Conservation (phyloP, 805 yeast genomes). For the Yamadazyma laniorum region DNA sequence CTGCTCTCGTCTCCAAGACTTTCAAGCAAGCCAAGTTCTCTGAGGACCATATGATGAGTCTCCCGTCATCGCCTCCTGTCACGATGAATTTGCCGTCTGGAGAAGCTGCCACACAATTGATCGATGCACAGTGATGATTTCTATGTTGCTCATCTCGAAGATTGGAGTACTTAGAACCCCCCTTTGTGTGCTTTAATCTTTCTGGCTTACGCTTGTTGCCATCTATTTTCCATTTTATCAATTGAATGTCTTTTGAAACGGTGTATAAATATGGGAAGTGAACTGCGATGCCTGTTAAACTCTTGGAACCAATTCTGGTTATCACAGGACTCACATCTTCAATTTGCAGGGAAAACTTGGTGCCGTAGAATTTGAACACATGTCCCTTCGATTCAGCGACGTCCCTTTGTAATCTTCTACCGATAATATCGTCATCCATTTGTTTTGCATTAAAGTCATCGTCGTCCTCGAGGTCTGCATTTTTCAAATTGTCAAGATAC, state of each 20-base stretch:
- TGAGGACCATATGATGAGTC: conserved; percentile 81
- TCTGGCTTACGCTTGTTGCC: conserved; percentile 51
- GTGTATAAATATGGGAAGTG: conserved; percentile 67
- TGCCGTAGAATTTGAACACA: conserved; percentile 67
- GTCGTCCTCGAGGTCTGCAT: conserved; percentile 26
- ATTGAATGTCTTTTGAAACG: conserved; percentile 74
- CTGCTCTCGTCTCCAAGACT: conserved; percentile 75
- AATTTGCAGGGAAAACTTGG: conserved; percentile 40
- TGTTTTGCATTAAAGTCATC: conserved; percentile 80
- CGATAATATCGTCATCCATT: conserved; percentile 80
- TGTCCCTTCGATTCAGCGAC: conserved; percentile 89
- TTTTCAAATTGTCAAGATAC: conserved; percentile 75
- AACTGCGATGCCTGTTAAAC: conserved; percentile 55
- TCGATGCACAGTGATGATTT: conserved; percentile 76
- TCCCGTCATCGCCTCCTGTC: conserved; percentile 85
- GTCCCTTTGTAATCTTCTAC: conserved; percentile 77
- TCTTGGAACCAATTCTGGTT: conserved; percentile 61
- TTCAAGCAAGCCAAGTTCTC: conserved; percentile 74
- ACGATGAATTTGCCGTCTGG: conserved; percentile 87
- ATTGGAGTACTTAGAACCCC: conserved; percentile 51
- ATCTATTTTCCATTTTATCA: conserved; percentile 77
- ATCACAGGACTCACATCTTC: conserved; percentile 32
- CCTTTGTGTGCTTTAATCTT: conserved; percentile 61
- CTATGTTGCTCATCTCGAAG: conserved; percentile 48
- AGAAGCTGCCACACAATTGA: conserved; percentile 75